phyloP scores from a whole-genome alignment of 371 early-diverging fungal genomes.

The Phascolomyces articulosus region DNA sequence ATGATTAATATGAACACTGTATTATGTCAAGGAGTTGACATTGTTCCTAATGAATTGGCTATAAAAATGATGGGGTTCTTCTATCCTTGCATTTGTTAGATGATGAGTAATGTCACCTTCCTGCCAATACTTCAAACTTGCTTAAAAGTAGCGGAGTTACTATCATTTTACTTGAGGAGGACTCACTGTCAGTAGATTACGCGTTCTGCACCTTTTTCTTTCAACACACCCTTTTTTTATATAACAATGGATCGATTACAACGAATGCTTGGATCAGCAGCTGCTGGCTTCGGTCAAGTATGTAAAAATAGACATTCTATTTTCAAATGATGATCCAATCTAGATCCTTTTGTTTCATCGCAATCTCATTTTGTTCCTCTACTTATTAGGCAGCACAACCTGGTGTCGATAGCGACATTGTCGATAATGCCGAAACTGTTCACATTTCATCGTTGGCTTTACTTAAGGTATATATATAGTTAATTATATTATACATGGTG shows the following conservation, averaged over 20 bases:
- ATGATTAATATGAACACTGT: no score
- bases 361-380: no score
- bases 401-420: conserved; percentile 84
- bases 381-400: conserved; percentile 56
- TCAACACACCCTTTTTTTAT: neutral
- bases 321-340: no score
- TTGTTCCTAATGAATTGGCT: no score
- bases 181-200: neutral
- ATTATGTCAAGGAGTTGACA: no score
- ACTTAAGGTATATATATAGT: conserved; percentile 77
- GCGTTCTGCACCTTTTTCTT: neutral
- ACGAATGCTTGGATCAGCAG: conserved; percentile 68
- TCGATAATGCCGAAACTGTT: conserved; percentile 99
- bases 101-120: no score
- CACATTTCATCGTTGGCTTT: conserved; percentile 99
- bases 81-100: no score
- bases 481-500: neutral
- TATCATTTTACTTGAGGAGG: neutral
- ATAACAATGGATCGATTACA: conserved; percentile 70
- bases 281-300: conserved; percentile 54
- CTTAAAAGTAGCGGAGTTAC: no score
- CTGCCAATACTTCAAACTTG: no score
- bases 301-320: neutral
- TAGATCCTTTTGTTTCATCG: no score
- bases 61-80: no score